Base-by-base conservation (phyloP, 2,329 filamentous ascomycete species). In the Colletotrichum aenigma region DNA sequence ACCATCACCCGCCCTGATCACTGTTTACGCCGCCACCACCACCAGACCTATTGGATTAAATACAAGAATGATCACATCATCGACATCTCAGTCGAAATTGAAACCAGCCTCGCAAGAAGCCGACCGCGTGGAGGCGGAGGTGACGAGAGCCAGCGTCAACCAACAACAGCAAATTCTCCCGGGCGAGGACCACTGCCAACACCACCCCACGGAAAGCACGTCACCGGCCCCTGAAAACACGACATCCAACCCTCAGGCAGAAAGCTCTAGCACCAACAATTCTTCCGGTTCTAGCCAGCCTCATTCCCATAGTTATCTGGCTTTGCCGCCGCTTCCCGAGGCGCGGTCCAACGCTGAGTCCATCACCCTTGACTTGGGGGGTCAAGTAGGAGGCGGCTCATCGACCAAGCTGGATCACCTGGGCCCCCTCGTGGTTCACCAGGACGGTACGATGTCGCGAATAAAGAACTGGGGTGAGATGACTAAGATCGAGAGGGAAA, bases 401-500 rank as follows among this genome's bases (percentile, higher is more conserved):
- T 82, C 82, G 3, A 87, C 94, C 58, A 90, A 89, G 66, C 89
- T 96, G 10, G 93, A 95, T 80, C 89, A 91, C 76, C 86, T 96
- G 28, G 94, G 94, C 0, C 94, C 94, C 3, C 87, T 96, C 79
- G 93, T 96, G 2, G 92, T 96, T 70, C 94, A 95, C 82, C 86
- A 88, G 76, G 93, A 96, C 83, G 94, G 94, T 24, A 92, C 92
- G 10, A 83, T 95, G 78, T 92, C 92, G 72, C 89, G 94, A 38
- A 94, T 96, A 79, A 85, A 89, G 43, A 96, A 96, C 83, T 96
- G 94, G 94, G 87, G 86, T 10, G 86, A 92, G 78, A 95, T 96
- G 94, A 89, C 90, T 3, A 91, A 91, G 30, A 88, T 91, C 8
- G 94, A 96, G 87, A 88, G 87, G 82, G 84, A 90, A 81, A 94